phyloP scores from a whole-genome alignment of 2,329 filamentous ascomycete species.

The Pseudocercospora ulei region DNA sequence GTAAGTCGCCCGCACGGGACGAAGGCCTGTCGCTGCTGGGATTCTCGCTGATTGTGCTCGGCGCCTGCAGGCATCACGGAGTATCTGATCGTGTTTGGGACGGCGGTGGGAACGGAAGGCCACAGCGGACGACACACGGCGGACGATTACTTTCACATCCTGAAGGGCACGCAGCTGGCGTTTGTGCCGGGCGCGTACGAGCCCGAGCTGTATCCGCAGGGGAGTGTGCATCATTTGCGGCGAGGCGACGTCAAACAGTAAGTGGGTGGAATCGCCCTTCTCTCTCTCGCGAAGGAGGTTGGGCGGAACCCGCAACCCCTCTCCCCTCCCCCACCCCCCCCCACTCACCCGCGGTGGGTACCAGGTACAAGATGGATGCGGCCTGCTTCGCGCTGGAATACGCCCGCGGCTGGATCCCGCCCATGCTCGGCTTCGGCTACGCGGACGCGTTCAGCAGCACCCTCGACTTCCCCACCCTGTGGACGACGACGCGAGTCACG shows the following conservation, averaged over 20 bases:
- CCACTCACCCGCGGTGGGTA: no score
- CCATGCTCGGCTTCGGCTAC: slow-evolving; percentile 84
- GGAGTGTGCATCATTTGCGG: slow-evolving; percentile 60
- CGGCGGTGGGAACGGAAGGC: slow-evolving; percentile 73
- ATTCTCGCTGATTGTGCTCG: no score
- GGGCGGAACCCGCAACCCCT: no score
- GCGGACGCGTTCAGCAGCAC: slow-evolving; percentile 72
- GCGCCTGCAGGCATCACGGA: slow-evolving; percentile 60
- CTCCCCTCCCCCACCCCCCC: no score
- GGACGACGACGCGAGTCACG: slow-evolving; percentile 65
- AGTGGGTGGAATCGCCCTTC: no score
- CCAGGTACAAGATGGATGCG: slow-evolving; percentile 61
- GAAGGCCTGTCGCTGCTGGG: background rate
- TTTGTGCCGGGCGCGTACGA: slow-evolving; percentile 60
- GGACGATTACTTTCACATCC: slow-evolving; percentile 91
- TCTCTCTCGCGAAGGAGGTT: no score
- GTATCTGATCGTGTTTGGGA: slow-evolving; percentile 83
- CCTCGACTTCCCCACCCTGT: slow-evolving; percentile 74
- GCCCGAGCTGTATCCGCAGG: slow-evolving; percentile 59
- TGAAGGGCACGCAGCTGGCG: slow-evolving; percentile 65
- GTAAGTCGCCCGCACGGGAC: slow-evolving; percentile 43
- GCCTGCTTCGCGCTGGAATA: slow-evolving; percentile 74
- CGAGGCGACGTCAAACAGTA: slow-evolving; percentile 62
- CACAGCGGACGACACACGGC: slow-evolving; percentile 82
- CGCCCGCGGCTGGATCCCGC: slow-evolving; percentile 80